A percentile compares a stretch with the other conserved stretches of the same genome.
Evolutionary conservation across 2,329 filamentous ascomycete species (phyloP).

Genomic region (Penicillium sp.): DNA sequence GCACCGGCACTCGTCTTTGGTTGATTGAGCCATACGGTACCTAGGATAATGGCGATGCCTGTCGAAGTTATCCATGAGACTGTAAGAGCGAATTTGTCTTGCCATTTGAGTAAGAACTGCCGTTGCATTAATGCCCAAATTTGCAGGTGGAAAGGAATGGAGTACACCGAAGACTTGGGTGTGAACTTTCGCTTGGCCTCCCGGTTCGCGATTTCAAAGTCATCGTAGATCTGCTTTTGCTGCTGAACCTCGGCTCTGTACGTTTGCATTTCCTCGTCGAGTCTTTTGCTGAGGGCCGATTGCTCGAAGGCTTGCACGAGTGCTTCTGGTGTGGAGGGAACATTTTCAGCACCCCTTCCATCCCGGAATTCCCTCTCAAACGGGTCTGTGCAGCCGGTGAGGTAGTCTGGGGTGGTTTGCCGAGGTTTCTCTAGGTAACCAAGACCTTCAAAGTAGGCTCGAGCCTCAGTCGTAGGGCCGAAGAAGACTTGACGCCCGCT

Average conservation of each 20-base stretch:
- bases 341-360: constrained; percentile 63
- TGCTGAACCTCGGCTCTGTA: constrained; percentile 65
- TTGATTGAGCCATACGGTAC: constrained; percentile 74
- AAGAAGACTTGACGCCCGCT: constrained; percentile 74
- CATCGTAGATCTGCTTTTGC: constrained; percentile 67
- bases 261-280: constrained; percentile 64
- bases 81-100: constrained; percentile 74
- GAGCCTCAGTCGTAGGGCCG: constrained; percentile 65
- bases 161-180: constrained; percentile 71
- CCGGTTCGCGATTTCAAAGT: constrained; percentile 71
- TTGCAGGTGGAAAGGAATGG: constrained; percentile 77
- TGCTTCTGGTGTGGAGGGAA: constrained; percentile 65
- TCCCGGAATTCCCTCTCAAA: constrained; percentile 75
- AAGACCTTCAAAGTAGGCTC: constrained; percentile 71
- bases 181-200: constrained; percentile 77
- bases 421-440: constrained; percentile 72
- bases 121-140: constrained; percentile 80
- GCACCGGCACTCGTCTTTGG: constrained; percentile 64
- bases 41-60: constrained; percentile 73
- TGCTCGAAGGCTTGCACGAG: constrained; percentile 68
- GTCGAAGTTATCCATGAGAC: constrained; percentile 71
- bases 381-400: constrained; percentile 80
- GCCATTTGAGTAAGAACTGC: constrained; percentile 81
- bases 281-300: constrained; percentile 57
- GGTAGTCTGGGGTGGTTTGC: constrained; percentile 77